A percentile compares a stretch with the other conserved stretches of the same genome.
These are phyloP conservation scores for Dothistroma septosporum DNA, from an alignment of 2,329 filamentous ascomycete genomes.

Conservation along the genomic window DNA sequence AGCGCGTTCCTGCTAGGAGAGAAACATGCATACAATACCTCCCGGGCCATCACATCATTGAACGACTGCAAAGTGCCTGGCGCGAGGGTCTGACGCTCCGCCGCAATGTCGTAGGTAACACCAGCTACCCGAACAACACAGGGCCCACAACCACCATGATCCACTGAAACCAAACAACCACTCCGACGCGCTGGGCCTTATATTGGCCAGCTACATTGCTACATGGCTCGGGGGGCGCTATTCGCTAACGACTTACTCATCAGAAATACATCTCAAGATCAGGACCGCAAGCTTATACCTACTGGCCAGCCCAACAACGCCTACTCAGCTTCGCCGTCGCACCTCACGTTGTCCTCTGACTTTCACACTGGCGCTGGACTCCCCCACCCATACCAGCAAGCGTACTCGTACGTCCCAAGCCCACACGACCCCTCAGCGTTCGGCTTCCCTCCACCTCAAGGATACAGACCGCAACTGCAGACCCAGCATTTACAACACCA, in stretches of 20 bases:
- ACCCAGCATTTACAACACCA: constrained; percentile 36
- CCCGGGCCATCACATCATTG: constrained; percentile 16
- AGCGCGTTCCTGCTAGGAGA: constrained; percentile 15
- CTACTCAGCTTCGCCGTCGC: constrained; percentile 38
- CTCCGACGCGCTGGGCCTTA: constrained; percentile 8
- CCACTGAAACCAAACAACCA: constrained; percentile 1
- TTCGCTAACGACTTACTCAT: constrained; percentile 21
- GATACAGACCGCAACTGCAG: constrained; percentile 28
- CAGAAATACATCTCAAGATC: constrained; percentile 40
- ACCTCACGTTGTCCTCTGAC: constrained; percentile 34
- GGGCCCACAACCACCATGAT: constrained; percentile 7
- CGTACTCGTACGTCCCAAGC: constrained; percentile 27
- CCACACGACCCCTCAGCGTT: constrained; percentile 29
- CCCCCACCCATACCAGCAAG: constrained; percentile 30
- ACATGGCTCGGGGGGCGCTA: constrained; percentile 14
- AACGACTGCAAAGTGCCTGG: constrained; percentile 22
- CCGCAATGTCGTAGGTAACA: constrained; percentile 31
- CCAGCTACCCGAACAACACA: constrained; percentile 9
- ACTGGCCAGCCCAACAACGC: constrained; percentile 26
- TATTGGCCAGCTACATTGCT: constrained; percentile 9
- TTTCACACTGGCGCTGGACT: constrained; percentile 22
- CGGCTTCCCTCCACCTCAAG: constrained; percentile 28
- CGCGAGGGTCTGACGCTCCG: constrained; percentile 17
- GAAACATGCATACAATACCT: constrained; percentile 29
- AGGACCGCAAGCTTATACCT: constrained; percentile 44